These are phyloP conservation scores for Posidonia australis DNA, from an alignment of 106 monocot species.

Conservation along the genomic window DNA sequence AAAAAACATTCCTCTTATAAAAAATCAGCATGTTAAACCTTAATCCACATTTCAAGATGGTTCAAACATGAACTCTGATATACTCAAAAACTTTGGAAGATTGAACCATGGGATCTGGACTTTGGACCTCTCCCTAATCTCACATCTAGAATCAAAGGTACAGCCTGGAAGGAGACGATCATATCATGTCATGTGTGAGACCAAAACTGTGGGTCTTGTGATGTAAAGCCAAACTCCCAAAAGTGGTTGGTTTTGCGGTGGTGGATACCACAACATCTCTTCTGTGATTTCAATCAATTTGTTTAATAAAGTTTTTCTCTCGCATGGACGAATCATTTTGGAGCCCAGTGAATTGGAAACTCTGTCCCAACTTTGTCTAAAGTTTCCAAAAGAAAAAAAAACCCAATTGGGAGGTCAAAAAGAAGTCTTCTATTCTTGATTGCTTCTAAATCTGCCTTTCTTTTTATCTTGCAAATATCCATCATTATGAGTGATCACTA, in stretches of 20 bases:
- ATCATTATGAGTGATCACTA: no score
- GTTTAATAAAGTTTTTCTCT: not conserved
- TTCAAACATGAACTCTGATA: no score
- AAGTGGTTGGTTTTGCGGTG: not conserved
- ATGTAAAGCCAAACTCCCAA: no score
- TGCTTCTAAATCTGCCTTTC: no score
- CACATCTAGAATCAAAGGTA: not conserved
- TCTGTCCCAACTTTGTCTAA: not conserved
- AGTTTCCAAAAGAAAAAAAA: not conserved
- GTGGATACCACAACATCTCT: not conserved
- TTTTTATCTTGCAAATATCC: no score
- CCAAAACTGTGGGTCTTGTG: not conserved
- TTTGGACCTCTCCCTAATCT: no score
- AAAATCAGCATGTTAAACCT: no score
- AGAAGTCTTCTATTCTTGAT: slow-evolving; percentile 1
- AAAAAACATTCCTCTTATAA: no score
- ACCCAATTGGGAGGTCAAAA: not conserved
- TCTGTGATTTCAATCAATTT: no score
- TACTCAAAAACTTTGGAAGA: no score
- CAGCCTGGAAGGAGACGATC: not conserved
- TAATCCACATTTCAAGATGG: no score
- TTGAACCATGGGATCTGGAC: no score
- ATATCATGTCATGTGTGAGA: not conserved
- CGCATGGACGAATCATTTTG: not conserved
- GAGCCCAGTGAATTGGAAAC: not conserved